Base-by-base conservation (phyloP, 768 basidiomycete species). In the Lepiota brunneoincarnata region DNA sequence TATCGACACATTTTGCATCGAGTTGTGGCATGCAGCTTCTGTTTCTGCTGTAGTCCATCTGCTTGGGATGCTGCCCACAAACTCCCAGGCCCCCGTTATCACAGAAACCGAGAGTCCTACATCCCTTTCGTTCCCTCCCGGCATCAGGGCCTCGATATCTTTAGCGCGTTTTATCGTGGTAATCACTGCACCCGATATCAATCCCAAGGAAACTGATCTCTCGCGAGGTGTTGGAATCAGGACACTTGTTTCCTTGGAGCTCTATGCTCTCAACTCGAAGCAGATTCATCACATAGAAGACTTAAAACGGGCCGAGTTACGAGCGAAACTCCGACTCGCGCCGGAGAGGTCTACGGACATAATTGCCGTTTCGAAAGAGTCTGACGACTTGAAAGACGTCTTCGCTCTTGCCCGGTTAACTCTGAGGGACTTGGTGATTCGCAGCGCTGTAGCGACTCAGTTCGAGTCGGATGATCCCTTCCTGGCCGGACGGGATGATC, bases 111-210 rank as follows among this genome's bases (percentile, higher is more conserved):
- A 50, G 14, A 28, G 56, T 1, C 24, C 59, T 1, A 40, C 47
- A 24, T 51, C 56, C 23, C n/a, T 58, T 24, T 18, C 60, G 28
- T 67, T 89, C 18, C 82, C 84, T 2, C 64, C 73, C 10, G 89
- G 91, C 1, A 58, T 87, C 26, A 73, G 77, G 5, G 60, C 77
- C 20, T 80, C 84, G 24, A 18, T 87, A 31, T 77, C 89, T 0
- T 58, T 94, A 40, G 79, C 76, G 1, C 80, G 80, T 34, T 71
- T 89, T 42, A 81, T 85, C 23, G 62, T 89, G 9, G 83, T 90
- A 53, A 64, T 93, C 47, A 89, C 90, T 6, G 82, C 86, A n/a
- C 80, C 79, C 34, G 94, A 96, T 65, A 76, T 93, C 50, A 91
- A 91, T 57, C 90, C 90, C 0, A 69, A 75, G 0, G 87, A 87